Conservation (phyloP, 139 green algal species). For the Coccomyxa sp. region DNA sequence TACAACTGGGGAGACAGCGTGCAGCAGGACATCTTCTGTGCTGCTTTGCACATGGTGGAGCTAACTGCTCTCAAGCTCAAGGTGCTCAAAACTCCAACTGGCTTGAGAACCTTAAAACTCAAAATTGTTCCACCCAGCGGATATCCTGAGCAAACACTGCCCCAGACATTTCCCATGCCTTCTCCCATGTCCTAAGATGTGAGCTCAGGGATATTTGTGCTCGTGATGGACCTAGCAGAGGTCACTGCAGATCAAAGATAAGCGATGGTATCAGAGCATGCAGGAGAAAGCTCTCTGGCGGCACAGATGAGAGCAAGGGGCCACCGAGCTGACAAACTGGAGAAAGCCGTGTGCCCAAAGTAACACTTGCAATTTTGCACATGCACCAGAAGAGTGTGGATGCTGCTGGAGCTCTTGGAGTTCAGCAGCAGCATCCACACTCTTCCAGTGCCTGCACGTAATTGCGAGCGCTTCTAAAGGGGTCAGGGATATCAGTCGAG, state of each 20-base stretch:
- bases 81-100: no score
- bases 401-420: background rate
- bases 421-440: no score
- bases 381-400: background rate
- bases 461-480: background rate
- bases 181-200: background rate
- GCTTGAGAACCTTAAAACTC: background rate
- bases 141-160: background rate
- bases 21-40: slow-evolving; percentile 24
- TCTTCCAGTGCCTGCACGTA: background rate
- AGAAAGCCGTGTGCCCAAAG: no score
- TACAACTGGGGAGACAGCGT: slow-evolving; percentile 27
- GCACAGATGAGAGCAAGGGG: no score
- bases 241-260: no score
- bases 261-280: no score
- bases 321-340: no score
- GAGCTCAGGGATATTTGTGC: background rate
- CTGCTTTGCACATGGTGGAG: background rate
- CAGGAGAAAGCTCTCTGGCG: no score
- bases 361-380: no score
- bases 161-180: background rate
- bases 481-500: background rate
- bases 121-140: background rate
- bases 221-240: no score
- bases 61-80: background rate